Base-by-base conservation (phyloP, 495 filamentous ascomycete genomes). In the Aspergillus olivimuriae region DNA sequence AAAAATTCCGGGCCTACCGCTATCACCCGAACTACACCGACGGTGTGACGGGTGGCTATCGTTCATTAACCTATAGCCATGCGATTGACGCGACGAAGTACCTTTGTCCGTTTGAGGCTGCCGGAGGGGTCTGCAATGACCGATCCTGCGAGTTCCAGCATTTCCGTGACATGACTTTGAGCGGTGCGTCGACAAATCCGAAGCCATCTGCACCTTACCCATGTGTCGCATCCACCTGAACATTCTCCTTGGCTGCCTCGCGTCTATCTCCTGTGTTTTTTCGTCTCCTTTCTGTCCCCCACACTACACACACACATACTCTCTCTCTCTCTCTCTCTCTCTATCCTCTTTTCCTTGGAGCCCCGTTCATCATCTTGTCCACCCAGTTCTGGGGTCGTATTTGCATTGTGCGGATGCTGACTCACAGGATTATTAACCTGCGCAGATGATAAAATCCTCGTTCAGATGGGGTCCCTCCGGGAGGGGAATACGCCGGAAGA, bases 41-140 rank as follows among this genome's bases (percentile, higher is more conserved):
- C 21, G 65, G 79, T 32, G 82, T 92, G 47, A 57, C 81, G 41
- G 81, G 78, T 53, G 90, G 89, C 39, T 82, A 87, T 59, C 82
- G 81, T 62, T 97, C 94, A 49, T 70, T 94, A 74, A 96, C 87
- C 34, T 97, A 90, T 69, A 96, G 87, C 61, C 81, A 91, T 63
- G 79, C 78, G 43, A 91, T 97, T 60, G 76, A 96, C 56, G 67
- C 84, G 5, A 72, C 77, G 50, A 81, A 73, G 47, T 75, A 74
- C 37, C 44, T 97, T 15, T 97, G 92, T 61, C 80, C 72, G 2
- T 83, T 73, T 53, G 89, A 94, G 56, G 60, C 84, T 48, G 68
- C 72, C 24, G 84, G 82, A 23, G 83, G 87, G 39, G 71, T 77
- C 41, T 98, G 92, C 65, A 87, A 90, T 47, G 80, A 88, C 53